Percentiles rank a stretch among this genome's conserved stretches.
These are phyloP conservation scores for Lactifluus rugatus DNA, from an alignment of 768 basidiomycete genomes.

Conservation along the genomic window DNA sequence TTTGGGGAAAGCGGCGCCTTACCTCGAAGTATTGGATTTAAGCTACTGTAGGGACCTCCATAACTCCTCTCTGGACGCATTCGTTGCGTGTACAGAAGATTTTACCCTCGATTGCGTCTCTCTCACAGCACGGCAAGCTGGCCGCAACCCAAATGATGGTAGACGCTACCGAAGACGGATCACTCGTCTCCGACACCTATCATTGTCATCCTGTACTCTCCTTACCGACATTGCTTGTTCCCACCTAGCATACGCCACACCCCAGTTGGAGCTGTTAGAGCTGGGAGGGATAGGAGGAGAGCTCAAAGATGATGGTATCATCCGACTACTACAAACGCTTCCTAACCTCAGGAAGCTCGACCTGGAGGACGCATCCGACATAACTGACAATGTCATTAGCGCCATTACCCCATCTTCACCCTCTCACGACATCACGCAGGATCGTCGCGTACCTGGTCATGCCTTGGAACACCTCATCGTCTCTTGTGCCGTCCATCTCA, in stretches of 20 bases:
- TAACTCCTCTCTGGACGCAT: slow-evolving; percentile 66
- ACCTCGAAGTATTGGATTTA: slow-evolving; percentile 71
- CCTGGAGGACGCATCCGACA: slow-evolving; percentile 70
- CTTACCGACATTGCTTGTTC: slow-evolving; percentile 70
- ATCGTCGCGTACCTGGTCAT: slow-evolving; percentile 36
- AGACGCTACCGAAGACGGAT: slow-evolving; percentile 47
- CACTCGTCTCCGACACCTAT: slow-evolving; percentile 63
- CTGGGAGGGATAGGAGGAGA: slow-evolving; percentile 64
- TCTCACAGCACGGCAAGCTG: slow-evolving; percentile 54
- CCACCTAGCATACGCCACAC: slow-evolving; percentile 60
- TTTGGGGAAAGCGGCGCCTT: slow-evolving; percentile 59
- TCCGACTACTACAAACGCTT: slow-evolving; percentile 57
- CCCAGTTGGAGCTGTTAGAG: slow-evolving; percentile 68
- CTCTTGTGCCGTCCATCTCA: slow-evolving; percentile 55
- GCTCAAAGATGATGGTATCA: slow-evolving; percentile 63
- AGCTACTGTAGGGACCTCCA: slow-evolving; percentile 63
- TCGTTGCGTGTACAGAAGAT: slow-evolving; percentile 45
- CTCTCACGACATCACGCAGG: slow-evolving; percentile 12
- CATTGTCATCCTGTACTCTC: slow-evolving; percentile 57
- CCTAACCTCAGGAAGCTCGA: slow-evolving; percentile 69
- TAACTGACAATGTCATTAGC: slow-evolving; percentile 63
- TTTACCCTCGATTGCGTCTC: slow-evolving; percentile 36
- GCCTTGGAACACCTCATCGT: slow-evolving; percentile 63
- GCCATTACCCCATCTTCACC: slow-evolving; percentile 44
- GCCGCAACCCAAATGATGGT: slow-evolving; percentile 45